Evolutionary conservation across 208 protist genomes (phyloP).

Genomic region (Acanthamoeba castellanii): DNA sequence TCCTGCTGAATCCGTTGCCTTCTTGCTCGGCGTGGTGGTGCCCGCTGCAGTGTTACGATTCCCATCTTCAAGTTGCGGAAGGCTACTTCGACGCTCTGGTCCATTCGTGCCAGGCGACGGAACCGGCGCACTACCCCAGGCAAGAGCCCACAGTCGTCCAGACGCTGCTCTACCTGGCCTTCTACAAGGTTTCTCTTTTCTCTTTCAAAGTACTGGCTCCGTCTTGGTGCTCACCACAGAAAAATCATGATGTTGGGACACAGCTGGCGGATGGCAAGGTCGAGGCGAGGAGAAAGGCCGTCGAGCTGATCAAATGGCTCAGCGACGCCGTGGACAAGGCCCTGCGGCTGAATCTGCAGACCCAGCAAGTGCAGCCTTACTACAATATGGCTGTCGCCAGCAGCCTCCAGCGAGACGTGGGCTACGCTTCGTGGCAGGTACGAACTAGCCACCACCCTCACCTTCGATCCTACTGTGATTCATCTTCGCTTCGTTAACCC

Average conservation of each 20-base stretch:
- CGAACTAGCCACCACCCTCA: background rate
- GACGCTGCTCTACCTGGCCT: constrained; percentile 48
- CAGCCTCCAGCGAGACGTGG: constrained; percentile 55
- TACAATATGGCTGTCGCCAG: constrained; percentile 66
- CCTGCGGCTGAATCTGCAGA: background rate
- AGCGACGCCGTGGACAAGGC: background rate
- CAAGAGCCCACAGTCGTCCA: background rate
- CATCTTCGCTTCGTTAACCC: too few species aligned
- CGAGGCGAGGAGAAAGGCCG: background rate
- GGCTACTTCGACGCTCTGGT: constrained; percentile 64
- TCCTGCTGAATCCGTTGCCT: too few species aligned
- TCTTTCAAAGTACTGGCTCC: too few species aligned
- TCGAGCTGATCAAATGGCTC: constrained; percentile 52
- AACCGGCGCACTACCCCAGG: background rate
- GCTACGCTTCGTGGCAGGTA: constrained; percentile 68
- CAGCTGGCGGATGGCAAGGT: constrained; percentile 50
- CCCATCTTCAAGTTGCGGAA: constrained; percentile 38
- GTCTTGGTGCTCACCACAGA: background rate
- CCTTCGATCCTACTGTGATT: background rate
- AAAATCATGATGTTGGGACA: background rate
- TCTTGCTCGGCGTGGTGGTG: background rate
- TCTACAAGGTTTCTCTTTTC: constrained; percentile 23
- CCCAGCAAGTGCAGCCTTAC: constrained; percentile 16
- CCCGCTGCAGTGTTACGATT: constrained; percentile 57
- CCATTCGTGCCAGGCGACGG: constrained; percentile 9